A percentile compares a stretch with the other conserved stretches of the same genome.
Conservation (phyloP, 352 stramenopile species). For the Phytophthora fragariae region DNA sequence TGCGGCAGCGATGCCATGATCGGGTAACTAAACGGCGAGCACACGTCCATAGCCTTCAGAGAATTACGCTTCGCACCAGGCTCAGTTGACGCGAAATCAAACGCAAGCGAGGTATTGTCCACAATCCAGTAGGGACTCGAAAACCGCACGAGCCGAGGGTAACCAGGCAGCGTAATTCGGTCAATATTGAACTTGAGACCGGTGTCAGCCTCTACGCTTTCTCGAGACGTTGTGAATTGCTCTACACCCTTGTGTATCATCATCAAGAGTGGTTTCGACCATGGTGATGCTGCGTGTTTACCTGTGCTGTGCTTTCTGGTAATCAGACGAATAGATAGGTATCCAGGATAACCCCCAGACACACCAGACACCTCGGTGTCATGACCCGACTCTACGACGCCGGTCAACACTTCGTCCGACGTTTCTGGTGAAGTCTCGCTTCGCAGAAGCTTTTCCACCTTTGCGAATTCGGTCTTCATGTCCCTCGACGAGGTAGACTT, state of each 20-base stretch:
- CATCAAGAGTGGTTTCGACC: conserved; percentile 89
- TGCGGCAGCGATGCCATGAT: conserved; percentile 66
- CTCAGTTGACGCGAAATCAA: conserved; percentile 64
- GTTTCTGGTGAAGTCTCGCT: conserved; percentile 38
- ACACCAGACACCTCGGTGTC: conserved; percentile 82
- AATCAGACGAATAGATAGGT: conserved; percentile 74
- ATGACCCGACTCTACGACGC: conserved; percentile 70
- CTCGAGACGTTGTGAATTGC: conserved; percentile 74
- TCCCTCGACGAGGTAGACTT: conserved; percentile 60
- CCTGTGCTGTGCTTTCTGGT: conserved; percentile 43
- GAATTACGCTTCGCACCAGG: conserved; percentile 58
- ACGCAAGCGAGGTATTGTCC: conserved; percentile 81
- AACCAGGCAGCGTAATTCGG: conserved; percentile 68
- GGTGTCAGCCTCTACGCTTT: conserved; percentile 58
- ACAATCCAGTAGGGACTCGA: conserved; percentile 89
- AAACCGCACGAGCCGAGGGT: conserved; percentile 82
- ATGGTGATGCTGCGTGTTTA: conserved; percentile 52
- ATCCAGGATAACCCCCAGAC: conserved; percentile 72
- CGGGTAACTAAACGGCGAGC: conserved; percentile 65
- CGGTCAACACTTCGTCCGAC: conserved; percentile 52
- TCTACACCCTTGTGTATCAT: conserved; percentile 78
- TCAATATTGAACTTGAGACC: conserved; percentile 79
- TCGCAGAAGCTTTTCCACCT: conserved; percentile 66
- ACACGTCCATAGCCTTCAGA: conserved; percentile 53
- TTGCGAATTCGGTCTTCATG: conserved; percentile 61